Percentiles rank a stretch among this genome's conserved stretches.
These are phyloP conservation scores for Rhododendron vialii DNA, from an alignment of 148 eudicot genomes.

Conservation along the genomic window DNA sequence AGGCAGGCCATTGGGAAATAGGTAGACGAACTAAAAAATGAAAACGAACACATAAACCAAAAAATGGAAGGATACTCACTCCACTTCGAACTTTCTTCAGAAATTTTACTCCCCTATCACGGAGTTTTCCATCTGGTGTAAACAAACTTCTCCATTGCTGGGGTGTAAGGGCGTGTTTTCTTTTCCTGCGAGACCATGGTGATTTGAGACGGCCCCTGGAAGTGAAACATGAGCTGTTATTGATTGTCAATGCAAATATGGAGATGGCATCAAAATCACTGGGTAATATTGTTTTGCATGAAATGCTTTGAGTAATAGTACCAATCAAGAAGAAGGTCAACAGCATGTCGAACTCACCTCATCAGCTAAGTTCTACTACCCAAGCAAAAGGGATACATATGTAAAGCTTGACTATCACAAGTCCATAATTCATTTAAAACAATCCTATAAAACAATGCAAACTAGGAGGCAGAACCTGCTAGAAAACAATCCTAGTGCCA, in stretches of 20 bases:
- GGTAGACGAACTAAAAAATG: neutral
- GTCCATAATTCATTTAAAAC: neutral
- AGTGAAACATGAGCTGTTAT: neutral
- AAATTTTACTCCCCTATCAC: conserved; percentile 77
- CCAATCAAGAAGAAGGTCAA: neutral
- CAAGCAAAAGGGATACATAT: neutral
- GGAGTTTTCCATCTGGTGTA: conserved; percentile 72
- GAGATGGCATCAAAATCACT: neutral
- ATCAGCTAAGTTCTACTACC: neutral
- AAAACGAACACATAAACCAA: neutral
- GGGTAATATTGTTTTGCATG: neutral
- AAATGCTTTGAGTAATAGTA: neutral
- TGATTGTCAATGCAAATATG: neutral
- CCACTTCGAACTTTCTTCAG: conserved; percentile 93
- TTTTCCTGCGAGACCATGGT: conserved; percentile 91
- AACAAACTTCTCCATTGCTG: conserved; percentile 74
- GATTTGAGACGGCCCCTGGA: conserved; percentile 83
- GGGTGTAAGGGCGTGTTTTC: conserved; percentile 67
- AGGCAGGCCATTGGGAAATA: neutral
- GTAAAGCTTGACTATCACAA: neutral
- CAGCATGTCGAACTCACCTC: neutral
- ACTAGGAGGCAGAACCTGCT: conserved; percentile 3
- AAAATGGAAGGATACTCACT: conserved; percentile 37
- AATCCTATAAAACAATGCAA: neutral
- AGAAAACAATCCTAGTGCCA: neutral